These are phyloP conservation scores for Collariella sp. DNA, from an alignment of 495 filamentous ascomycete species.

Conservation along the genomic window DNA sequence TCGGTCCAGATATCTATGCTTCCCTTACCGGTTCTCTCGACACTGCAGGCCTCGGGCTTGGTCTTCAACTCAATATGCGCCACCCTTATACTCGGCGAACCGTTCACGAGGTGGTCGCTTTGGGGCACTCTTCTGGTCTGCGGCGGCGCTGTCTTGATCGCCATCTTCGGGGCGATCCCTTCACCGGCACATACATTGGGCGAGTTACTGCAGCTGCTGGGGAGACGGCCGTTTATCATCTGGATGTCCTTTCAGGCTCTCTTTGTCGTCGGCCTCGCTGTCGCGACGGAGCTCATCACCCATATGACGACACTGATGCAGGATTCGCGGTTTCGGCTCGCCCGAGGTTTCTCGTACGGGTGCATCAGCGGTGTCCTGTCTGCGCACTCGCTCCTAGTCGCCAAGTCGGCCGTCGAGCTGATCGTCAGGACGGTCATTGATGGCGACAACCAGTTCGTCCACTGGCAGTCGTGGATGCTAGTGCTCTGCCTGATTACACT, in stretches of 20 bases:
- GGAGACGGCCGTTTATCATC: constrained; percentile 65
- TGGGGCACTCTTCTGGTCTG: constrained; percentile 84
- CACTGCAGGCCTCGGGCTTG: constrained; percentile 88
- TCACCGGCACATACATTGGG: constrained; percentile 84
- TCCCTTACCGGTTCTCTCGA: constrained; percentile 88
- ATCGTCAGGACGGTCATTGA: constrained; percentile 89
- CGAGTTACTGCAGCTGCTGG: constrained; percentile 71
- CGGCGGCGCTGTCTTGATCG: constrained; percentile 78
- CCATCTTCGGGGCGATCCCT: constrained; percentile 87
- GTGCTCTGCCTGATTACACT: constrained; percentile 72
- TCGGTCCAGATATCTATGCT: constrained; percentile 96
- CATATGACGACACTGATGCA: constrained; percentile 42
- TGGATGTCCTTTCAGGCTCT: constrained; percentile 81
- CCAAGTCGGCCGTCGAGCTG: constrained; percentile 93
- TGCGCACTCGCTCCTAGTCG: constrained; percentile 84
- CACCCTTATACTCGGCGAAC: constrained; percentile 83
- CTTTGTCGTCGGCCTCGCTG: constrained; percentile 59
- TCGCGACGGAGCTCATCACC: constrained; percentile 51
- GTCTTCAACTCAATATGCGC: constrained; percentile 99
- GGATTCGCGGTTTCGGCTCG: constrained; percentile 59
- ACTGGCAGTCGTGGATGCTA: constrained; percentile 96
- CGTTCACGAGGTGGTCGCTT: constrained; percentile 86
- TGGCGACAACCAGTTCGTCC: constrained; percentile 85
- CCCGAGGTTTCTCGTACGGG: constrained; percentile 80
- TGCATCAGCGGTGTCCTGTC: constrained; percentile 87